These are phyloP conservation scores for Phytophthora citrophthora DNA, from an alignment of 352 stramenopile species.

Conservation along the genomic window DNA sequence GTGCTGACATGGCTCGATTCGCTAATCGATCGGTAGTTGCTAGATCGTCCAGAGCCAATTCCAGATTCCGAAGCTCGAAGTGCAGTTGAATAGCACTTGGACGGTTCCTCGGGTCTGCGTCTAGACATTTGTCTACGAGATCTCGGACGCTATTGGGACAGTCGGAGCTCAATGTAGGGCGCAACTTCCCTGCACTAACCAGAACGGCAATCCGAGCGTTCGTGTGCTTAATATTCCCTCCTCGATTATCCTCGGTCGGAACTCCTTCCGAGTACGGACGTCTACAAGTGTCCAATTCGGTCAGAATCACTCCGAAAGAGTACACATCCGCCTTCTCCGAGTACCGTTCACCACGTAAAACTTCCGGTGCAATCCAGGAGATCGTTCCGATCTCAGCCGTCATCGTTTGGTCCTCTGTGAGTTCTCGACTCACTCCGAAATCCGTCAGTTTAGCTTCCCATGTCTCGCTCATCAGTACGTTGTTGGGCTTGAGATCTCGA, in stretches of 20 bases:
- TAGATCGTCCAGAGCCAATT: conserved; percentile 29
- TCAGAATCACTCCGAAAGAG: conserved; percentile 71
- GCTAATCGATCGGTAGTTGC: conserved; percentile 12
- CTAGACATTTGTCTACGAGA: conserved; percentile 57
- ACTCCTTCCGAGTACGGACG: conserved; percentile 42
- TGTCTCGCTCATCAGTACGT: conserved; percentile 52
- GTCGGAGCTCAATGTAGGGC: conserved; percentile 47
- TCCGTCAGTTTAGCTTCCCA: conserved; percentile 63
- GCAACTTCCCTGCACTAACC: conserved; percentile 54
- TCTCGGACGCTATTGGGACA: conserved; percentile 54
- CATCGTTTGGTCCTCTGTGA: conserved; percentile 44
- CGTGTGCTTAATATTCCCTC: conserved; percentile 35
- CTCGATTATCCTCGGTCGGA: conserved; percentile 29
- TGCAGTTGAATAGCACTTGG: conserved; percentile 72
- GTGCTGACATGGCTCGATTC: conserved; percentile 11
- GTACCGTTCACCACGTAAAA: conserved; percentile 64
- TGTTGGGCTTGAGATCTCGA: conserved; percentile 60
- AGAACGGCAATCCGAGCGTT: conserved; percentile 62
- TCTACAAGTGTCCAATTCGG: conserved; percentile 57
- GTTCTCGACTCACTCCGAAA: conserved; percentile 57
- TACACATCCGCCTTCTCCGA: conserved; percentile 80
- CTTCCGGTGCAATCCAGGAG: conserved; percentile 75
- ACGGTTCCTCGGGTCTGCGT: conserved; percentile 48
- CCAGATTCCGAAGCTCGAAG: conserved; percentile 60
- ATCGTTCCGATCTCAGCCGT: conserved; percentile 64